These are phyloP conservation scores for Suillus hirtellus DNA, from an alignment of 768 basidiomycete species.

Conservation along the genomic window DNA sequence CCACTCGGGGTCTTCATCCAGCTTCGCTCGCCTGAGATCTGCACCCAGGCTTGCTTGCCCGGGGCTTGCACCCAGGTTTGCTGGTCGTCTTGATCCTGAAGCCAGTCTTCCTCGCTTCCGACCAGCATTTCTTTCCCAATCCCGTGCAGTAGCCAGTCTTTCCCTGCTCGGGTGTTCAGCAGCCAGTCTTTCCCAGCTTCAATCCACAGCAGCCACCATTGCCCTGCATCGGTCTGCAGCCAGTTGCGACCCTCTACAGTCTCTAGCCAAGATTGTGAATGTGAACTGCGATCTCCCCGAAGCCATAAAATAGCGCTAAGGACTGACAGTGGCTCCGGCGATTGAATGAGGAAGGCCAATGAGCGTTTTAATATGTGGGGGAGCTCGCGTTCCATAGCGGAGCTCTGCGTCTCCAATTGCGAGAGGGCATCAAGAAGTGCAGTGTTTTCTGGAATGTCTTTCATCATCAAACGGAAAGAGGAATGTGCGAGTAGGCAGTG, in stretches of 20 bases:
- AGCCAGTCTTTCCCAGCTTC: neutral
- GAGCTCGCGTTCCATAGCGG: neutral
- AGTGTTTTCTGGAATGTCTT: neutral
- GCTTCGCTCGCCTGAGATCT: neutral
- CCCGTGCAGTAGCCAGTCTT: too few relatives aligned
- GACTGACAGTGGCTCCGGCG: neutral
- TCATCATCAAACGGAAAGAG: neutral
- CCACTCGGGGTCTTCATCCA: neutral
- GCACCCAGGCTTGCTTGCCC: neutral
- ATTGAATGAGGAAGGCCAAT: neutral
- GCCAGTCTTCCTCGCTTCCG: neutral
- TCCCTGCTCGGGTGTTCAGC: neutral
- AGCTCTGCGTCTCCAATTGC: neutral
- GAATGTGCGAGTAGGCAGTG: neutral
- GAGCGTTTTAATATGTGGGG: too few relatives aligned
- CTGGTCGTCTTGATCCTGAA: too few relatives aligned
- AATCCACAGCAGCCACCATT: too few relatives aligned
- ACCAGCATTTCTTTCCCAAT: too few relatives aligned
- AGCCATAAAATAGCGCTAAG: neutral
- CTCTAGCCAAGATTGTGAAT: neutral
- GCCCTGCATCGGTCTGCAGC: too few relatives aligned
- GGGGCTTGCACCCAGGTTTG: neutral
- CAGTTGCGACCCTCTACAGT: neutral
- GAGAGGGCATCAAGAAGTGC: neutral
- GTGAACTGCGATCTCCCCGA: neutral